Percentiles rank a stretch among this genome's conserved stretches.
phyloP scores from a whole-genome alignment of 2,329 filamentous ascomycete species.

The Xylariales sp. region DNA sequence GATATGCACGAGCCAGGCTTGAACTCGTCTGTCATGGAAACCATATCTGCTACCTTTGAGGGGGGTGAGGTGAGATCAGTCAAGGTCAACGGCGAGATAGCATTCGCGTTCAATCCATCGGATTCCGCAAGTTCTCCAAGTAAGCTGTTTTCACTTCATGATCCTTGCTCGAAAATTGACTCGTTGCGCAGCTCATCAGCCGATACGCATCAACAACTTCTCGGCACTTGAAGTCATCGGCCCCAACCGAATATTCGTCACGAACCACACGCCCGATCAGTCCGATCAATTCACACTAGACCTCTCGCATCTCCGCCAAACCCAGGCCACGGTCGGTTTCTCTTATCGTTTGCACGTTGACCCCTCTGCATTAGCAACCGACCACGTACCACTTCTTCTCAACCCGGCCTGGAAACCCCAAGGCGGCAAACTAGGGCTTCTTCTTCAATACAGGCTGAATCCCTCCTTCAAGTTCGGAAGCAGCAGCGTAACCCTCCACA shows the following conservation, averaged over 20 bases:
- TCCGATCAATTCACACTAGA: slow-evolving; percentile 79
- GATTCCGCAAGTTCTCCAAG: slow-evolving; percentile 43
- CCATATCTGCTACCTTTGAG: slow-evolving; percentile 79
- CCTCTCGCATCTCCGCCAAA: slow-evolving; percentile 60
- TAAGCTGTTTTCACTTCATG: slow-evolving; percentile 40
- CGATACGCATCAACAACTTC: slow-evolving; percentile 84
- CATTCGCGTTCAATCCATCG: slow-evolving; percentile 69
- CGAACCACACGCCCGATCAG: slow-evolving; percentile 57
- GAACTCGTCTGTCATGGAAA: slow-evolving; percentile 86
- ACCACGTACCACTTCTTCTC: slow-evolving; percentile 68
- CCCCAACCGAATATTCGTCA: slow-evolving; percentile 87
- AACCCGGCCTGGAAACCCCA: slow-evolving; percentile 79
- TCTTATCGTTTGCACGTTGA: slow-evolving; percentile 85
- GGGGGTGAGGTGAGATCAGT: slow-evolving; percentile 65
- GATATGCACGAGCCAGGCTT: slow-evolving; percentile 76
- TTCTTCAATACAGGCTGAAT: slow-evolving; percentile 82
- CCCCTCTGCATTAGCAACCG: slow-evolving; percentile 36
- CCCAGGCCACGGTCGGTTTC: slow-evolving; percentile 73
- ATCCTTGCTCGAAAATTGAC: too few species aligned
- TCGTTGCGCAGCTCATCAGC: slow-evolving; percentile 58
- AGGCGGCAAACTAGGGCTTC: slow-evolving; percentile 77
- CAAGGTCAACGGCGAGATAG: slow-evolving; percentile 82
- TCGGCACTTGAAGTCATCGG: slow-evolving; percentile 84
- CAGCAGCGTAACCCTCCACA: slow-evolving; percentile 58
- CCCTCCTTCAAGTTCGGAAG: slow-evolving; percentile 50